Evolutionary conservation across 495 filamentous ascomycete genomes (phyloP), one percentile per base, ranked within the genome.

Genomic region (Xylaria nigripes): DNA sequence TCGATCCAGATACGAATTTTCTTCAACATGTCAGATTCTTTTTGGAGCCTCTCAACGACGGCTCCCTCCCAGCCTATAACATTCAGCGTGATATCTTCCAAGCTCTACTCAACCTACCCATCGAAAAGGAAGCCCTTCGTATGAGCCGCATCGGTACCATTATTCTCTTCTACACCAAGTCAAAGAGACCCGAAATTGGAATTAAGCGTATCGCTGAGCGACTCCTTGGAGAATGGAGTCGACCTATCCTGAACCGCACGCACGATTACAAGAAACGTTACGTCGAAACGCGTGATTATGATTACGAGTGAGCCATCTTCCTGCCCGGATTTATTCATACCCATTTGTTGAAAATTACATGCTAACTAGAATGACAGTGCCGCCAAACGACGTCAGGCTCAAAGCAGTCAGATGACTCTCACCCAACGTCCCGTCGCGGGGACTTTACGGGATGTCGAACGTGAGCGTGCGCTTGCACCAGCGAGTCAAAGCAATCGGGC

Each of bases 141-240:
- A 88, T 88, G 59, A 93, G 87, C 59, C 92, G 94, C 7, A 89
- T 99, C 57, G 94, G 94, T 61, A 97, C 96, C 64, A 87, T 99
- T 25, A 83, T 95, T 25, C 79, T 93, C 49, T 97, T 95, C 75
- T 99, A 99, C 72, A 96, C 89, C 34, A 90, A 91, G 70, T 91
- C 86, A 77, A 92, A 89, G 75, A 83, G 85, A 42, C 86, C 89
- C 6, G 86, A 96, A 70, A 71, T 81, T 6, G 76, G 76, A 49
- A 96, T 99, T 78, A 96, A 96, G 76, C 87, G 91, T 46, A 84
- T 86, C 65, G 94, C 94, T 0, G 90, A 97, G 74, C 82, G 86
- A 34, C 75, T 97, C 27, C 71, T 97, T 27, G 86, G 86, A 21
- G 94, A 97, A 67, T 99, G 94, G 94, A 95, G 89, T 43, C 81